Evolutionary conservation across 352 stramenopile species (phyloP).

Genomic region (Halophytophthora polymorphica): DNA sequence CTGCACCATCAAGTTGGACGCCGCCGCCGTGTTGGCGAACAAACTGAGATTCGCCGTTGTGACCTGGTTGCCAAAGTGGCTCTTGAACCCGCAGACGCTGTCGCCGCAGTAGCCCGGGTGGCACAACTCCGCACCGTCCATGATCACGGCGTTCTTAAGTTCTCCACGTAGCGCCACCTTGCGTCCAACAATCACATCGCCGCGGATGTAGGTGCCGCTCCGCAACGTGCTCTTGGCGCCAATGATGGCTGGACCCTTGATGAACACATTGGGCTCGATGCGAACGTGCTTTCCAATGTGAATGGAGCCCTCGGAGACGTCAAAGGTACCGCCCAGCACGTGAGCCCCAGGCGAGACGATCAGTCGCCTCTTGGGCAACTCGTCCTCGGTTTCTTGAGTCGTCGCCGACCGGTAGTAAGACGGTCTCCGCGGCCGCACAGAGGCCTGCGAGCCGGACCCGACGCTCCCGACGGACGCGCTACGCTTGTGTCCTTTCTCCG

Average conservation of each 20-base stretch:
- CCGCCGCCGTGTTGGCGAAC: constrained; percentile 22
- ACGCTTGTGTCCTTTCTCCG: neutral
- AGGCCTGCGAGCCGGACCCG: constrained; percentile 10
- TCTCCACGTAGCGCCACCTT: constrained; percentile 66
- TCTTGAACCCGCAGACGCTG: constrained; percentile 70
- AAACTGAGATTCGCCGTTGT: constrained; percentile 76
- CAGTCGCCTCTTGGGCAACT: constrained; percentile 36
- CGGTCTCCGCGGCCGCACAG: constrained; percentile 18
- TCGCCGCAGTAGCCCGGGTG: constrained; percentile 76
- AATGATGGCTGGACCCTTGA: constrained; percentile 78
- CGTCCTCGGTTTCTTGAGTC: constrained; percentile 22
- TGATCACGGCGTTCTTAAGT: constrained; percentile 67
- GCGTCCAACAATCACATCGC: constrained; percentile 58
- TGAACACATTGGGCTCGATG: constrained; percentile 65
- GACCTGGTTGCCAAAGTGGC: constrained; percentile 82
- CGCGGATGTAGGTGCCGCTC: constrained; percentile 64
- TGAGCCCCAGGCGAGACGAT: constrained; percentile 41
- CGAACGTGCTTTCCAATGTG: constrained; percentile 55
- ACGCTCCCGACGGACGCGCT: constrained; percentile 13
- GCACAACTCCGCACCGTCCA: constrained; percentile 71
- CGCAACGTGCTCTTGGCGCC: constrained; percentile 56
- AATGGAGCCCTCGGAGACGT: constrained; percentile 69
- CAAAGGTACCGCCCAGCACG: constrained; percentile 61
- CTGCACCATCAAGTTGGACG: constrained; percentile 30
- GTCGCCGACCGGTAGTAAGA: constrained; percentile 25